Base-by-base conservation (phyloP, 257 asterid genomes). In the Nicotiana benthamiana region DNA sequence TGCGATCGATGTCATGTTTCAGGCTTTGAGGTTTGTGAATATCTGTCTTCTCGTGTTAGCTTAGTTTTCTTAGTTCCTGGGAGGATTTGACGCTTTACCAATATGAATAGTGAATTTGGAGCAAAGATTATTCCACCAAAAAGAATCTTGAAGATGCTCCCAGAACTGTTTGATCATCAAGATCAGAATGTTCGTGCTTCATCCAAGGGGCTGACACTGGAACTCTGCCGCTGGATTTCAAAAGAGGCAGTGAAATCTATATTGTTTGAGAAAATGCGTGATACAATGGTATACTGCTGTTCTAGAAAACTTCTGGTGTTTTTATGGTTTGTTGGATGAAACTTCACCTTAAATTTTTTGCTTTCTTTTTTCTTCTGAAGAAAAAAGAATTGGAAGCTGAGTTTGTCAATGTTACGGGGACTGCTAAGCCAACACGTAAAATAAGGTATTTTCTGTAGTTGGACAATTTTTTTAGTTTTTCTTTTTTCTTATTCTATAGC, bases 161-260 rank as follows among this genome's bases (percentile, higher is more conserved):
- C 99, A 43, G 98, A 94, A 86, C 97, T 96, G 60, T 96, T 96
- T 90, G 99, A 94, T 86, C 99, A 96, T 89, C 98, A 93, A 90
- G 99, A 96, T 92, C 99, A 96, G 86, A 92, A 96, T 87, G 99
- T 96, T 15, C 99, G 99, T 67, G 97, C 99, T 78, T 96, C 98
- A 79, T 93, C 99, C 0, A 96, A 96, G 88, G 98, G 98, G 54
- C 86, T 96, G 82, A 96, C 99, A 4, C 89, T 96, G 64, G 99
- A 96, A 90, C 98, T 96, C 66, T 96, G 99, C 85, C 97, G 98
- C 68, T 96, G 99, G 99, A 96, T 96, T 80, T 97, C 97, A 83
- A 96, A 93, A 85, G 99, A 96, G 80, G 94, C 97, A 70, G 99
- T 96, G 28, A 96, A 96, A 85, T 96, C 99, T 63, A 94, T 94